These are phyloP conservation scores for Eremothecium gossypii DNA, from an alignment of 1,139 yeast genomes.

Conservation along the genomic window DNA sequence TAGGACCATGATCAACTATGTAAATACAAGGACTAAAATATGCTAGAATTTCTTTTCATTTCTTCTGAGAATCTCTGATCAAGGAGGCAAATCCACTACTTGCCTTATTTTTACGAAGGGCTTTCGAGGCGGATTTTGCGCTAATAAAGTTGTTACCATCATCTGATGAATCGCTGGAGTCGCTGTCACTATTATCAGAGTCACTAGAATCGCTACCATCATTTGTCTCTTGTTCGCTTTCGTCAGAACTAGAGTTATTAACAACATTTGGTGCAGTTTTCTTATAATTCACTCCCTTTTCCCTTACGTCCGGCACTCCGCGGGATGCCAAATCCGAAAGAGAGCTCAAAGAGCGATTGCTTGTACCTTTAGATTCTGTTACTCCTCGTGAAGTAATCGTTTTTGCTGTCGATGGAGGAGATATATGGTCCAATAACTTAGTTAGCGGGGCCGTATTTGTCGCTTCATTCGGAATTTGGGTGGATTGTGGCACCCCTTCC, in stretches of 20 bases:
- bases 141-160: conserved; percentile 31
- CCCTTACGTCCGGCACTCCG: conserved; percentile 58
- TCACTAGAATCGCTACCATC: conserved; percentile 25
- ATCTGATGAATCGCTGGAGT: conserved; percentile 19
- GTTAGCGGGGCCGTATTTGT: conserved; percentile 12
- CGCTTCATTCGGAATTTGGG: background rate
- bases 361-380: conserved; percentile 13
- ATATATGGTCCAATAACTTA: conserved; percentile 12
- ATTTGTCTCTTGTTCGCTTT: conserved; percentile 19
- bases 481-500: background rate
- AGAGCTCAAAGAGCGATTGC: conserved; percentile 39
- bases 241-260: conserved; percentile 11
- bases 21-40: no score
- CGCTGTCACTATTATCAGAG: conserved; percentile 23
- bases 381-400: conserved; percentile 6
- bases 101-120: conserved; percentile 32
- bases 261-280: conserved; percentile 14
- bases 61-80: conserved; percentile 41
- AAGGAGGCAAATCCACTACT: conserved; percentile 46
- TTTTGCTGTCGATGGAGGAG: conserved; percentile 10
- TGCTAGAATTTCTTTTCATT: conserved; percentile 5
- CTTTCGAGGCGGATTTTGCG: conserved; percentile 35
- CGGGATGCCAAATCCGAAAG: conserved; percentile 47
- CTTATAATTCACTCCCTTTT: conserved; percentile 31
- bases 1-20: no score